Evolutionary conservation across 2,329 filamentous ascomycete species (phyloP).

Genomic region (Aspergillus clavatus): DNA sequence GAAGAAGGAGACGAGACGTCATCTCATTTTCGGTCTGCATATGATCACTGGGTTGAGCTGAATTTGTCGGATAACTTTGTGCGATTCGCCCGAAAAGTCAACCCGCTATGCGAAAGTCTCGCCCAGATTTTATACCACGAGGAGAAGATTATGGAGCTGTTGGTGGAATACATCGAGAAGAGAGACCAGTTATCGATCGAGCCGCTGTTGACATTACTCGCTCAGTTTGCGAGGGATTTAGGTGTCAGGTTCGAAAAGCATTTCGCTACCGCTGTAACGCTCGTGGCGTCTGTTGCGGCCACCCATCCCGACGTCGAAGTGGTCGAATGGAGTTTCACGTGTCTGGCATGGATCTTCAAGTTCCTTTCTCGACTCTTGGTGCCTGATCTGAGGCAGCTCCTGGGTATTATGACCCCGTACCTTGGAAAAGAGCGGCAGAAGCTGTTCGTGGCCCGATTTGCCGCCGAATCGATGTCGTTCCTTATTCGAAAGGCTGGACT

Average conservation of each 20-base stretch:
- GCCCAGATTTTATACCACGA: slow-evolving; percentile 90
- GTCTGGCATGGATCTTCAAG: slow-evolving; percentile 93
- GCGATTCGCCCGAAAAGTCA: slow-evolving; percentile 68
- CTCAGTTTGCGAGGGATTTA: slow-evolving; percentile 91
- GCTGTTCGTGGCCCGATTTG: slow-evolving; percentile 82
- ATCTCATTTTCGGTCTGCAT: slow-evolving; percentile 79
- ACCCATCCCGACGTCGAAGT: slow-evolving; percentile 75
- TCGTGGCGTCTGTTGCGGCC: slow-evolving; percentile 73
- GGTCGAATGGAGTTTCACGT: slow-evolving; percentile 97
- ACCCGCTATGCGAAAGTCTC: slow-evolving; percentile 79
- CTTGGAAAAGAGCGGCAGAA: slow-evolving; percentile 79
- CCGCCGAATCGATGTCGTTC: slow-evolving; percentile 92
- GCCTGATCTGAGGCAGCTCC: slow-evolving; percentile 77
- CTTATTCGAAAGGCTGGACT: slow-evolving; percentile 82
- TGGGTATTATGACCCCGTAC: slow-evolving; percentile 75
- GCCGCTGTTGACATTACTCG: slow-evolving; percentile 78
- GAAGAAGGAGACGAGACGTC: slow-evolving; percentile 68
- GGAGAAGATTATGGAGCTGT: slow-evolving; percentile 71
- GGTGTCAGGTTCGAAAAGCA: slow-evolving; percentile 83
- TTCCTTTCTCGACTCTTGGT: slow-evolving; percentile 85
- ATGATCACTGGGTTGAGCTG: slow-evolving; percentile 86
- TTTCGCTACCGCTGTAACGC: slow-evolving; percentile 68
- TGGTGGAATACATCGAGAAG: slow-evolving; percentile 70
- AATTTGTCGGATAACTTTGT: slow-evolving; percentile 81
- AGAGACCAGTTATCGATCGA: slow-evolving; percentile 78